Evolutionary conservation across 768 basidiomycete genomes (phyloP).

Genomic region (Rhodosporidiobolus odoratus): DNA sequence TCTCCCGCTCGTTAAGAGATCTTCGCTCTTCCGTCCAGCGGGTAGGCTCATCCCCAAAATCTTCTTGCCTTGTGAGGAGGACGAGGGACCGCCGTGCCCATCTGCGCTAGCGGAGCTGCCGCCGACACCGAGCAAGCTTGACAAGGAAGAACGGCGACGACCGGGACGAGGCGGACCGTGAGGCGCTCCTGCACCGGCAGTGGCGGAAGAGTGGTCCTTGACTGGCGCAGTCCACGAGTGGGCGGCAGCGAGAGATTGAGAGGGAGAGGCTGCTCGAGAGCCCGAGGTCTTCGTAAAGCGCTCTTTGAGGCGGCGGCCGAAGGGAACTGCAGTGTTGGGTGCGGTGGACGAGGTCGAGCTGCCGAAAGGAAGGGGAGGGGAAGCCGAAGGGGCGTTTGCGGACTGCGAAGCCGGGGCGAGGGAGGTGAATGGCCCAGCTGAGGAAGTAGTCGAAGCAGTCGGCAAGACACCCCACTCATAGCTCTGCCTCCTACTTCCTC

Average conservation of each 20-base stretch:
- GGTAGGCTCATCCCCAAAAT: slow-evolving; percentile 29
- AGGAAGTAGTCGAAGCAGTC: not conserved
- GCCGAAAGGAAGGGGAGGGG: not conserved
- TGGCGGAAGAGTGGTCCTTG: slow-evolving; percentile 11
- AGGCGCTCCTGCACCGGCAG: not conserved
- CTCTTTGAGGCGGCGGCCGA: slow-evolving; percentile 30
- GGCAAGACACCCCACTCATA: not conserved
- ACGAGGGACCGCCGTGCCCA: not conserved
- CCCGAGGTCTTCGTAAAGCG: slow-evolving; percentile 2
- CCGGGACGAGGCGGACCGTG: not conserved
- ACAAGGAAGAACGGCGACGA: slow-evolving; percentile 4
- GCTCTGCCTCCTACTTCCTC: not conserved
- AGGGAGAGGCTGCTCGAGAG: not conserved
- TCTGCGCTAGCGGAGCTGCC: not conserved
- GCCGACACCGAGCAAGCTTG: slow-evolving; percentile 21
- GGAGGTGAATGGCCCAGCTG: not conserved
- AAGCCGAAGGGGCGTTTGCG: not conserved
- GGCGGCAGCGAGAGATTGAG: not conserved
- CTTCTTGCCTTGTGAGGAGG: not conserved
- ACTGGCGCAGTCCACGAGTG: slow-evolving; percentile 17
- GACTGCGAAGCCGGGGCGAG: not conserved
- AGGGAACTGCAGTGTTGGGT: not conserved
- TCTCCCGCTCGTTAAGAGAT: slow-evolving; percentile 17
- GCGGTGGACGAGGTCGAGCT: slow-evolving; percentile 7
- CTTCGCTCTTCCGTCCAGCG: slow-evolving; percentile 23